Conservation (phyloP, 257 asterid species). For the Ehretia macrophylla region DNA sequence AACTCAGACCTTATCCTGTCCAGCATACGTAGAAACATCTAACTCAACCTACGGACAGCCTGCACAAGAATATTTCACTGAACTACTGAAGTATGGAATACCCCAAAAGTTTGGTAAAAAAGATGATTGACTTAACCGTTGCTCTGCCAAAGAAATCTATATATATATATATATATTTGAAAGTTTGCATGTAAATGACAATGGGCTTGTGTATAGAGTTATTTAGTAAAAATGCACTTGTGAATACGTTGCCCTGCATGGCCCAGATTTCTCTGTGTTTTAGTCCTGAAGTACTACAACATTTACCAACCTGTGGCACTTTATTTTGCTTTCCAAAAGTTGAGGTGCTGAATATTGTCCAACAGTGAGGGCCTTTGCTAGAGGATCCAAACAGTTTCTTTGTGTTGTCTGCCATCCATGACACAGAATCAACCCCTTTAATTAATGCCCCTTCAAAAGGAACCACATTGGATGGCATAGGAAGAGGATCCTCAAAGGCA, state of each 20-base stretch:
- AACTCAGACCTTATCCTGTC: too few species aligned
- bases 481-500: conserved; percentile 90
- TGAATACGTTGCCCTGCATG: background rate
- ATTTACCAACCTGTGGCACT: conserved; percentile 81
- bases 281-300: background rate
- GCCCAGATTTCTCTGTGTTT: background rate
- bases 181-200: too few species aligned
- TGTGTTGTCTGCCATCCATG: conserved; percentile 92
- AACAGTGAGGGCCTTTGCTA: conserved; percentile 61
- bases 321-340: conserved; percentile 70
- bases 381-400: conserved; percentile 53
- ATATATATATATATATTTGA: too few species aligned
- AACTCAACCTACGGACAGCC: too few species aligned
- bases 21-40: too few species aligned
- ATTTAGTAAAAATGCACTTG: background rate
- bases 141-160: too few species aligned
- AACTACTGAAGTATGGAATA: too few species aligned
- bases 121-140: too few species aligned
- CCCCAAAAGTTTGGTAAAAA: too few species aligned
- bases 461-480: conserved; percentile 37
- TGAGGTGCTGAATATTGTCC: conserved; percentile 91
- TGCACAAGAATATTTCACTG: too few species aligned
- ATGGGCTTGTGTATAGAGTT: too few species aligned
- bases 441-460: conserved; percentile 91
- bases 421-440: conserved; percentile 75